A percentile compares a stretch with the other conserved stretches of the same genome.
These are phyloP conservation scores for Lactarius vividus DNA, from an alignment of 768 basidiomycete genomes.

Conservation along the genomic window DNA sequence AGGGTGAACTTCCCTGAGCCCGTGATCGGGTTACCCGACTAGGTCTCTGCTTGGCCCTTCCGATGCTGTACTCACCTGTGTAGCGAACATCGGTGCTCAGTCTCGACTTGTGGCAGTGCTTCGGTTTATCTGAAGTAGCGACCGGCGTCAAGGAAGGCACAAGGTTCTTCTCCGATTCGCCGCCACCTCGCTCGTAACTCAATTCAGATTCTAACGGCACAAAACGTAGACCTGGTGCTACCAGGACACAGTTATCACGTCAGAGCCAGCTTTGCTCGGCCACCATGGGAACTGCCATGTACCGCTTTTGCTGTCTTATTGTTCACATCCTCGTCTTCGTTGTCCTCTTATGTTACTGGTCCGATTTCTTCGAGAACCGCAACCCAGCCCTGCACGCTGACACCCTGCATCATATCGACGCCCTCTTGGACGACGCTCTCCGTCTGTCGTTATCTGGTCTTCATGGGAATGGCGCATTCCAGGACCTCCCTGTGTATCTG, in stretches of 20 bases:
- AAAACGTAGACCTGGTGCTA: not conserved
- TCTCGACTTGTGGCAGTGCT: not conserved
- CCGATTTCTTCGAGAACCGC: not conserved
- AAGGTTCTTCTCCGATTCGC: not conserved
- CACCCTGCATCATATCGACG: constrained; percentile 3
- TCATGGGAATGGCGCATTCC: not conserved
- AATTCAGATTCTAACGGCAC: too few species aligned
- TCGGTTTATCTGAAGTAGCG: not conserved
- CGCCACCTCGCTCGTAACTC: not conserved
- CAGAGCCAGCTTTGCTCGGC: not conserved
- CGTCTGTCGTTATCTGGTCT: not conserved
- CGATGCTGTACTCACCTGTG: not conserved
- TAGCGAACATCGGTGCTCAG: not conserved
- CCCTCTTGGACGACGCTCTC: constrained; percentile 13
- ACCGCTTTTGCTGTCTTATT: not conserved
- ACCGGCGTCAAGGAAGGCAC: too few species aligned
- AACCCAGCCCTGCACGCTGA: not conserved
- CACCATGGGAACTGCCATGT: not conserved
- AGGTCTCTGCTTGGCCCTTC: too few species aligned
- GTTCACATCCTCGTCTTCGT: not conserved
- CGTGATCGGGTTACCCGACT: not conserved
- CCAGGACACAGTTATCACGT: not conserved
- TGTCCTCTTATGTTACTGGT: not conserved
- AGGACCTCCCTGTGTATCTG: not conserved
- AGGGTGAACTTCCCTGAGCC: not conserved